Conservation (phyloP, 768 basidiomycete genomes). For the Chalciporus sphaerocephalus region DNA sequence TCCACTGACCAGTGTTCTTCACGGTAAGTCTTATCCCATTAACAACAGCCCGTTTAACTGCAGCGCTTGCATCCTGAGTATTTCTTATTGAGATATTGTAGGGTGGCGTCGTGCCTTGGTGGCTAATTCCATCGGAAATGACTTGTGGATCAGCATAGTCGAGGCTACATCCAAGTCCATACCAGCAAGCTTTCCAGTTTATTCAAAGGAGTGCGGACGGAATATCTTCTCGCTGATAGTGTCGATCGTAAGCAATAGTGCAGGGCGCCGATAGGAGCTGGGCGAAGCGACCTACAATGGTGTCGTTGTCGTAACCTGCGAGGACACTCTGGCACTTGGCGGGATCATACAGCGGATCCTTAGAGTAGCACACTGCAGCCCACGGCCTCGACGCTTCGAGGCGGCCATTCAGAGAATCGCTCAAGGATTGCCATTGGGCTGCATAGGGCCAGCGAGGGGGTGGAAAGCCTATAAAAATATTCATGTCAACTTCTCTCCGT, state of each 20-base stretch:
- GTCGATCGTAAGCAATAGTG: too few relatives aligned
- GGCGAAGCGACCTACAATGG: too few relatives aligned
- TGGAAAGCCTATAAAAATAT: too few relatives aligned
- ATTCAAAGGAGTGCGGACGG: constrained; percentile 18
- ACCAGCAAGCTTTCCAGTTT: constrained; percentile 20
- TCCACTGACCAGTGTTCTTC: constrained; percentile 17
- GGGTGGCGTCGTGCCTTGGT: constrained; percentile 16
- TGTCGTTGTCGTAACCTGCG: not conserved
- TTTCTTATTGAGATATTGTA: constrained; percentile 12
- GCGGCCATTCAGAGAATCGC: not conserved
- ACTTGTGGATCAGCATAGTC: constrained; percentile 17
- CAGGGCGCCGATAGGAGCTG: too few relatives aligned
- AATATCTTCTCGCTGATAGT: too few relatives aligned
- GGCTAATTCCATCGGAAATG: constrained; percentile 8
- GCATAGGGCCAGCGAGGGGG: too few relatives aligned
- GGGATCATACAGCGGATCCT: too few relatives aligned
- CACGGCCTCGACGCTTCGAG: too few relatives aligned
- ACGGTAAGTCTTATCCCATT: constrained; percentile 15
- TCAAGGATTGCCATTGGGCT: too few relatives aligned
- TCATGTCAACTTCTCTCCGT: too few relatives aligned
- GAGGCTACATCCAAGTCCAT: constrained; percentile 10
- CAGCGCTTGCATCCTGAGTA: constrained; percentile 15
- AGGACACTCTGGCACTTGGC: too few relatives aligned
- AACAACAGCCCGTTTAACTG: constrained; percentile 15
- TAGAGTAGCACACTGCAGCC: too few relatives aligned